These are phyloP conservation scores for Petunia secreta DNA, from an alignment of 257 asterid species.

Conservation along the genomic window DNA sequence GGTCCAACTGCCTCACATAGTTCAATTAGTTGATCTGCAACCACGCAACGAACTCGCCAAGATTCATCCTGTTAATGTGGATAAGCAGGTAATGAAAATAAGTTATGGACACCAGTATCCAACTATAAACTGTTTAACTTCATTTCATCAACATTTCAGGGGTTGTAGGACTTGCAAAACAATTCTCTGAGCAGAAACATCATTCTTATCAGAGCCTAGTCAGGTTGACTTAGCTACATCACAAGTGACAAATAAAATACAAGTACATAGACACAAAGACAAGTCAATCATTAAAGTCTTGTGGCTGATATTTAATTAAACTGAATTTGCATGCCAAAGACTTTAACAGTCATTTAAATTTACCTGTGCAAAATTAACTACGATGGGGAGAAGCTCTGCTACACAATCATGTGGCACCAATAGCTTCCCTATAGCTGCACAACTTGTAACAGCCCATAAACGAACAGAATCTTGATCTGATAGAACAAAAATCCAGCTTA, in stretches of 20 bases:
- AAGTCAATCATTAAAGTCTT: not conserved
- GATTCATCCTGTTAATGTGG: constrained; percentile 35
- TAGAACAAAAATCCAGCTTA: not conserved
- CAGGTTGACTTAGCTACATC: no score
- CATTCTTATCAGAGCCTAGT: no score
- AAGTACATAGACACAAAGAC: not conserved
- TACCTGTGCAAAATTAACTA: constrained; percentile 41
- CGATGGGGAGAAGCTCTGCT: constrained; percentile 39
- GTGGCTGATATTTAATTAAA: no score
- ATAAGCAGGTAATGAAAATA: not conserved
- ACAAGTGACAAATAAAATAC: no score
- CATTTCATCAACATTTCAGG: not conserved
- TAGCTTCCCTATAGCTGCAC: constrained; percentile 39
- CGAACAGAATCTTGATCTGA: constrained; percentile 44
- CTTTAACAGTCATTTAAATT: no score
- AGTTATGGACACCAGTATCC: not conserved
- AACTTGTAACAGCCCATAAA: constrained; percentile 40
- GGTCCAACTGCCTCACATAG: constrained; percentile 49
- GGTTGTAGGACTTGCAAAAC: not conserved
- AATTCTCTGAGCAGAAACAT: no score
- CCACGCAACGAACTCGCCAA: constrained; percentile 48
- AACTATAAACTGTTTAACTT: not conserved
- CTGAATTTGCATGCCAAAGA: no score
- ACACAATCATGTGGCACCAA: constrained; percentile 42
- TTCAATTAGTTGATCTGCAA: constrained; percentile 44